phyloP scores from a whole-genome alignment of 2,329 filamentous ascomycete genomes.

The Leptosphaerulina australis region DNA sequence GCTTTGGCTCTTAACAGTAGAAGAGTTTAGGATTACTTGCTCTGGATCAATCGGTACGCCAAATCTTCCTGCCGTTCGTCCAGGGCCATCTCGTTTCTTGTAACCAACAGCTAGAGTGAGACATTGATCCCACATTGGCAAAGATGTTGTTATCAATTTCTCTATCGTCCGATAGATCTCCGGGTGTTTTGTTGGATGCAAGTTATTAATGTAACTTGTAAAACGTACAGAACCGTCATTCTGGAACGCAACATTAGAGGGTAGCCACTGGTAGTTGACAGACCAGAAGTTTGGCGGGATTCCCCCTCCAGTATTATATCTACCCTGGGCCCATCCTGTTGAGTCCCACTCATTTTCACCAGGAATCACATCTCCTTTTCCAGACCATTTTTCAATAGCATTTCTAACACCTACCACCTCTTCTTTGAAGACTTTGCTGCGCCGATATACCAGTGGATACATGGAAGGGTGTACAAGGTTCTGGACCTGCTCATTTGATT shows the following conservation, averaged over 20 bases:
- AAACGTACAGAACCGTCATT: conserved; percentile 47
- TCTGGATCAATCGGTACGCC: conserved; percentile 2
- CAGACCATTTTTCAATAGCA: conserved; percentile 35
- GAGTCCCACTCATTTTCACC: background rate
- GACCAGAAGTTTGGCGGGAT: conserved; percentile 31
- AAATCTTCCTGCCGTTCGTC: conserved; percentile 18
- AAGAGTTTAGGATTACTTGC: conserved; percentile 2
- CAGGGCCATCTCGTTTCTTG: conserved; percentile 12
- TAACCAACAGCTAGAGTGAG: conserved; percentile 10
- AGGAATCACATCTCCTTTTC: conserved; percentile 36
- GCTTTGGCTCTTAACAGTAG: conserved; percentile 4
- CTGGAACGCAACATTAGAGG: conserved; percentile 56
- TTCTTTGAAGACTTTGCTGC: conserved; percentile 50
- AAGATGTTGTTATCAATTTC: conserved; percentile 22
- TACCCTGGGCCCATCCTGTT: background rate
- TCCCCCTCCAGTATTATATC: conserved; percentile 7
- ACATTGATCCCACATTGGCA: conserved; percentile 35
- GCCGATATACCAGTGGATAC: conserved; percentile 64
- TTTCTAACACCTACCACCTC: conserved; percentile 37
- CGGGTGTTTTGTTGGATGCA: conserved; percentile 51
- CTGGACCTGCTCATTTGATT: conserved; percentile 62
- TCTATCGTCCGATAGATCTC: conserved; percentile 31
- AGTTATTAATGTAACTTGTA: conserved; percentile 61
- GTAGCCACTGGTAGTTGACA: conserved; percentile 55
- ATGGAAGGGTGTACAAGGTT: conserved; percentile 70